Evolutionary conservation across 2,329 filamentous ascomycete species (phyloP).

Genomic region (Gyromitra esculenta): DNA sequence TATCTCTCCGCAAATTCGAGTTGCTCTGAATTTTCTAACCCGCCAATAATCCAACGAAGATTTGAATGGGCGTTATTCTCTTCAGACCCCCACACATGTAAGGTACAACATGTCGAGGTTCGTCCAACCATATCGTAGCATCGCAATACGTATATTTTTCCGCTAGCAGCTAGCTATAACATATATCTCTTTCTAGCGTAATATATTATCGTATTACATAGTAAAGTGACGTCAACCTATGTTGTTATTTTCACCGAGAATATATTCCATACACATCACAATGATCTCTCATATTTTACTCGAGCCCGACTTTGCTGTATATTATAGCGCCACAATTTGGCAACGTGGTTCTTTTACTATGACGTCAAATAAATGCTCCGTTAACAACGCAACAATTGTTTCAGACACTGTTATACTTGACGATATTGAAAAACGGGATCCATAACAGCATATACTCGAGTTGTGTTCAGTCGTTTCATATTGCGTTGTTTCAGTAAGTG

Average conservation of each 20-base stretch:
- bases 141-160: neutral
- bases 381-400: neutral
- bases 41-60: neutral
- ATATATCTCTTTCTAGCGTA: neutral
- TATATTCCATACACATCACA: neutral
- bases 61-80: neutral
- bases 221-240: neutral
- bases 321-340: neutral
- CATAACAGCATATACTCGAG: neutral
- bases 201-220: neutral
- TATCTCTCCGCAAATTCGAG: neutral
- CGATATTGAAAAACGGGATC: neutral
- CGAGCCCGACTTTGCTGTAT: conserved; percentile 1
- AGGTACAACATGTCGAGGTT: neutral
- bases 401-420: neutral
- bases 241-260: neutral
- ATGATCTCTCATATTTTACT: neutral
- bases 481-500: neutral
- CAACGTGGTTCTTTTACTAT: neutral
- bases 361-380: neutral
- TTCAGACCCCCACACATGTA: neutral
- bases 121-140: neutral
- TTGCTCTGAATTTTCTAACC: neutral
- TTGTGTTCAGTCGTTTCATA: neutral
- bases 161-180: neutral